Conservation (phyloP, 208 protist species). For the Trypanosoma brucei region DNA sequence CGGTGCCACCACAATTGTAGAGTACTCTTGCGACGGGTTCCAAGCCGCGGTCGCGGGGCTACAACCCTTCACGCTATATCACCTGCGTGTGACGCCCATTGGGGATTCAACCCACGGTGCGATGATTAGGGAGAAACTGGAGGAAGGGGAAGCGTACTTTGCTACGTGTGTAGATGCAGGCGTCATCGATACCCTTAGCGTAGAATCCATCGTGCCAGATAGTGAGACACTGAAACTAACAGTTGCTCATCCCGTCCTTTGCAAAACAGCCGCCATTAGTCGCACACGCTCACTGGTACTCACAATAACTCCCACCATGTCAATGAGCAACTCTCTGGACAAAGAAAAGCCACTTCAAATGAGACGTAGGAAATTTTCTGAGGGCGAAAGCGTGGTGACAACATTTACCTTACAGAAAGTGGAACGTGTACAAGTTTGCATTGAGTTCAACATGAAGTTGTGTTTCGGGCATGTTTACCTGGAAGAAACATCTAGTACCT, state of each 20-base stretch:
- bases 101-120: not conserved
- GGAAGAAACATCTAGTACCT: not conserved
- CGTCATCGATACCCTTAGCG: not conserved
- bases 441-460: conserved; percentile 16
- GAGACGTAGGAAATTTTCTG: not conserved
- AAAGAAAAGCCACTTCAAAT: not conserved
- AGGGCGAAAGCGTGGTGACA: not conserved
- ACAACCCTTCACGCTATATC: conserved; percentile 14
- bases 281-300: not conserved
- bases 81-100: not conserved
- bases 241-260: conserved; percentile 13
- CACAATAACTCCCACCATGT: conserved; percentile 3
- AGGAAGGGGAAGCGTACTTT: conserved; percentile 14
- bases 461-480: not conserved
- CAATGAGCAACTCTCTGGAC: not conserved
- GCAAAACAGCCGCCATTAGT: not conserved
- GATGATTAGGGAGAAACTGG: not conserved
- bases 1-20: not conserved
- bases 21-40: not conserved
- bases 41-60: conserved; percentile 3
- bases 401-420: not conserved
- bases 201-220: conserved; percentile 4
- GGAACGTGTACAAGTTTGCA: not conserved
- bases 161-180: conserved; percentile 12
- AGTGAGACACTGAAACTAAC: not conserved